Base-by-base conservation (phyloP, 108 stramenopile genomes). In the Mayamaea pseudoterrestris region DNA sequence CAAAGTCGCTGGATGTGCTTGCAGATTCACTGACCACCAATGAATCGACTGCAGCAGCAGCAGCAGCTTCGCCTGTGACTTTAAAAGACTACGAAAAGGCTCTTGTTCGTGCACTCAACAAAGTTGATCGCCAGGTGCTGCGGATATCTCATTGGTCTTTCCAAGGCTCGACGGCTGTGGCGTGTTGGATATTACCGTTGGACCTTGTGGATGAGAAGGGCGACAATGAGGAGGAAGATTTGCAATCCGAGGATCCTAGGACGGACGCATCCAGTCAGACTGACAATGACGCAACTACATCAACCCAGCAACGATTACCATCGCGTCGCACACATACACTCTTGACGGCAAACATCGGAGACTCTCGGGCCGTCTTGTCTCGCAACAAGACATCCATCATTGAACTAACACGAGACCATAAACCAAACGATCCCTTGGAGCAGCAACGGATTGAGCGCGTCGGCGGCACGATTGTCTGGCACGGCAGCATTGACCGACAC, bases 291-390 rank as follows among this genome's bases (percentile, higher is more conserved):
- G n/a, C n/a, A n/a, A n/a, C n/a, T n/a, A n/a, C n/a, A n/a, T n/a
- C n/a, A n/a, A n/a, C n/a, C n/a, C n/a, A n/a, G n/a, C n/a, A n/a
- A n/a, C n/a, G n/a, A n/a, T n/a, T n/a, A n/a, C n/a, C n/a, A n/a
- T n/a, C n/a, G n/a, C 37, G 8, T 8, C 37, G 8, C 37, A 3
- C 37, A n/a, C 5, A 8, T 39, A 83, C 91, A 6, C 57, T 99
- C 0, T 36, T 90, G 25, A 71, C 86, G 28, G 98, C 95, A 9
- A 99, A 97, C 54, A 80, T 96, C 11, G 98, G 98, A 1, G 95
- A 97, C 58, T 93, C 90, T 22, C 87, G 94, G 34, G 93, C 89
- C 9, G 67, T 97, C 23, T 58, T 97, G 22, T 68, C 78, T 35
- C 58, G 83, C 35, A 41, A 61, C 23, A 73, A 80, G 20, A 60